Evolutionary conservation across 768 basidiomycete genomes (phyloP), one percentile per base, ranked within the genome.

Genomic region (Tephrocybe sp.): DNA sequence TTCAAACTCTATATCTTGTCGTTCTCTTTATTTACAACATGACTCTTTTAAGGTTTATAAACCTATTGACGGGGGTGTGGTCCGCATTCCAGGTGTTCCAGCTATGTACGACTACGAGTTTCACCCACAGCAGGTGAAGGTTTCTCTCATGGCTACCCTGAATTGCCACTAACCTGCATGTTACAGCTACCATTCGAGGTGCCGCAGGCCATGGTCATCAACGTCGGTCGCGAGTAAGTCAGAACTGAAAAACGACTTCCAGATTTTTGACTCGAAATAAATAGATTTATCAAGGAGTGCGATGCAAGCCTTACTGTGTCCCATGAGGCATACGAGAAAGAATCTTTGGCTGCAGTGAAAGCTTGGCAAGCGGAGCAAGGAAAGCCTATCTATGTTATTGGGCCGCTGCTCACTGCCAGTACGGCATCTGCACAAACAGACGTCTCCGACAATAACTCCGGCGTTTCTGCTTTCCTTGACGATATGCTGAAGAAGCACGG

Each of bases 61-160:
- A 20, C 49, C 32, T 20, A 54, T 50, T 0, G 49, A 60, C n/a
- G 65, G 65, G 5, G 53, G 16, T 1, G 12, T 64, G 3, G 31
- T 64, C 16, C n/a, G 39, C 9, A 39, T 62, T 13, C 49, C 60
- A 17, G 65, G 65, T 4, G 39, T 65, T 19, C 63, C 59, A 3
- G 44, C 59, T 20, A 55, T 62, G 52, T 59, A 61, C 39, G 61
- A 62, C 41, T 52, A 62, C 39, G 62, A 61, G 35, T 55, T 54
- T 22, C 59, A 43, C 32, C 56, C 61, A 6, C 59, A 63, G 39
- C 11, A 54, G 33, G 58, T 48, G 38, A 10, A 54, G 36, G 20
- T 26, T n/a, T 16, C n/a, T 35, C 5, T 34, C 19, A 43, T 33
- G 40, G 17, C 43, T 42, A 26, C 26, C 35, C 34, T n/a, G n/a